phyloP scores from a whole-genome alignment of 306 rosid genomes.

The Rubus idaeus region DNA sequence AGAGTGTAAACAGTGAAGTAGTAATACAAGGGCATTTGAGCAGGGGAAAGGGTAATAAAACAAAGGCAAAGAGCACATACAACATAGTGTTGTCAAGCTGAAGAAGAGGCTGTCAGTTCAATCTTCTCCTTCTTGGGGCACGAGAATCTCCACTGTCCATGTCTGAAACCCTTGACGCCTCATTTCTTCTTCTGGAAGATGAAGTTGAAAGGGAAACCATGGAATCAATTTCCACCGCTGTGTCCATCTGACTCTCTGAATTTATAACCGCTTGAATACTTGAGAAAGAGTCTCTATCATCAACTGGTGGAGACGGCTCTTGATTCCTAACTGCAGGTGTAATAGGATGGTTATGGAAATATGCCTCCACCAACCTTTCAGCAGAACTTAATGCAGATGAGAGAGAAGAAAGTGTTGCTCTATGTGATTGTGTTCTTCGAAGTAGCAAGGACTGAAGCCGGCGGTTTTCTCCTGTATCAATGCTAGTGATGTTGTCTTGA shows the following conservation, averaged over 20 bases:
- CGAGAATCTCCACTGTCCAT: conserved; percentile 95
- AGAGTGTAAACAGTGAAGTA: conserved; percentile 6
- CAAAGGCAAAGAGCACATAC: conserved; percentile 48
- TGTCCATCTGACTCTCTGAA: conserved; percentile 88
- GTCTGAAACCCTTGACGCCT: conserved; percentile 72
- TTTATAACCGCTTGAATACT: conserved; percentile 88
- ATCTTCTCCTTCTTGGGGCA: conserved; percentile 76
- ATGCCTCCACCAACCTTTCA: conserved; percentile 69
- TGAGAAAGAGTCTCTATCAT: conserved; percentile 86
- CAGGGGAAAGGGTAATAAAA: background rate
- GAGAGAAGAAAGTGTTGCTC: conserved; percentile 51
- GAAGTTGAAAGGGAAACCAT: conserved; percentile 87
- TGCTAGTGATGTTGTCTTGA: conserved; percentile 34
- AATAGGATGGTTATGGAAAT: conserved; percentile 46
- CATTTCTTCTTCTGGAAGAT: conserved; percentile 85
- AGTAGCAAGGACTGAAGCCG: conserved; percentile 50
- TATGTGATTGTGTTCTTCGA: conserved; percentile 63
- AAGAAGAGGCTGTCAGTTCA: conserved; percentile 49
- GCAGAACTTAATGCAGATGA: conserved; percentile 65
- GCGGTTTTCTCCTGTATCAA: conserved; percentile 55
- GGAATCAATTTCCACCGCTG: conserved; percentile 87
- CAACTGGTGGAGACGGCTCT: conserved; percentile 71
- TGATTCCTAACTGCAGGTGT: conserved; percentile 48
- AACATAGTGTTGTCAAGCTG: conserved; percentile 25
- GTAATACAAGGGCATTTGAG: conserved; percentile 5